A percentile compares a stretch with the other conserved stretches of the same genome.
These are phyloP conservation scores for Hyaloscypha finlandica DNA, from an alignment of 495 filamentous ascomycete genomes.

Conservation along the genomic window DNA sequence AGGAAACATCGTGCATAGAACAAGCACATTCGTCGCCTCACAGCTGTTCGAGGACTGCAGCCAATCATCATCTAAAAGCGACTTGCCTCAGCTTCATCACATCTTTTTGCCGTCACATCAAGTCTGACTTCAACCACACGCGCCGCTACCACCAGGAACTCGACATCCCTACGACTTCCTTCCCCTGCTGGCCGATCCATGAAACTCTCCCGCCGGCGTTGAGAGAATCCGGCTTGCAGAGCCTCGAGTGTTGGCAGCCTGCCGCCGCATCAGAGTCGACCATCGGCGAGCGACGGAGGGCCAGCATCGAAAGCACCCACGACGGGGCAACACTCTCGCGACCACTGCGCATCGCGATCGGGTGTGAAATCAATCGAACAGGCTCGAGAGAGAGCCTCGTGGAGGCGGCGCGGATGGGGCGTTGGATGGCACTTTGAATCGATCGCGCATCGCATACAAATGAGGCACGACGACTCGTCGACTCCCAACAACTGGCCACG, in stretches of 20 bases:
- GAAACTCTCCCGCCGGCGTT: constrained; percentile 16
- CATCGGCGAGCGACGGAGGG: background rate
- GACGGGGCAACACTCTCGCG: constrained; percentile 1
- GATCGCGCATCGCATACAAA: constrained; percentile 25
- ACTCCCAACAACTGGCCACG: constrained; percentile 9
- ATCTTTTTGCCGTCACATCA: background rate
- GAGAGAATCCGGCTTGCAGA: constrained; percentile 10
- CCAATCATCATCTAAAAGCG: background rate
- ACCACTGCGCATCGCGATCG: background rate
- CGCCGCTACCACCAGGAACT: background rate
- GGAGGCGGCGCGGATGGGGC: constrained; percentile 25
- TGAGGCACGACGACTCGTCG: constrained; percentile 19
- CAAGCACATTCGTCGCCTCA: background rate
- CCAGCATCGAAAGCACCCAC: constrained; percentile 5
- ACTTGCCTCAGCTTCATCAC: background rate
- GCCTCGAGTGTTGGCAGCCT: constrained; percentile 4
- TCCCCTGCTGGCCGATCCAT: constrained; percentile 15
- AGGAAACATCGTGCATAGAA: background rate
- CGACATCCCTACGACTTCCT: constrained; percentile 1
- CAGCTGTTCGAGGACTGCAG: background rate
- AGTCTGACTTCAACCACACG: background rate
- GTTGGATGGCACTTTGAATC: constrained; percentile 18
- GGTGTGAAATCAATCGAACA: constrained; percentile 3
- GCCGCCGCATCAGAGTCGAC: background rate
- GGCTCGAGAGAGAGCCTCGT: constrained; percentile 17